These are phyloP conservation scores for Mycena rebaudengoi DNA, from an alignment of 768 basidiomycete genomes.

Conservation along the genomic window DNA sequence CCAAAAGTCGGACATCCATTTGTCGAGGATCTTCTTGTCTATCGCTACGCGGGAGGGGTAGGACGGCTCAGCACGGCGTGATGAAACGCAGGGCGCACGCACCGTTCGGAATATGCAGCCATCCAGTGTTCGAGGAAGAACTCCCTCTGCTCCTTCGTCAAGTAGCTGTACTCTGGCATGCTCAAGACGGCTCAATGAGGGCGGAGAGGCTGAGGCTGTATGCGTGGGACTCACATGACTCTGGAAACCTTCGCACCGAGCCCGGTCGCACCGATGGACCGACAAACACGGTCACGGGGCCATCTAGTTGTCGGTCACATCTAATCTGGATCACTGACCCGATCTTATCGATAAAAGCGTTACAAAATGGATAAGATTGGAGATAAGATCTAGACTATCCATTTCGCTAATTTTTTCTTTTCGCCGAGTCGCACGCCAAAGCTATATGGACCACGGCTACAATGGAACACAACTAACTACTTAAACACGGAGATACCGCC, in stretches of 20 bases:
- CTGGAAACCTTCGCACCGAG: constrained; percentile 5
- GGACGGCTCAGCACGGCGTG: constrained; percentile 4
- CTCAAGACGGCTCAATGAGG: constrained; percentile 9
- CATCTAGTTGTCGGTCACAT: neutral
- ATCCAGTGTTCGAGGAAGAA: constrained; percentile 25
- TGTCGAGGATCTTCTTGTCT: constrained; percentile 21
- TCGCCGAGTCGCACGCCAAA: too few relatives aligned
- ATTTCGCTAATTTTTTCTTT: too few relatives aligned
- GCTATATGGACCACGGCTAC: too few relatives aligned
- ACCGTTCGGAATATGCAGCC: constrained; percentile 21
- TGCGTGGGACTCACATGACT: constrained; percentile 8
- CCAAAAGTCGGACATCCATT: constrained; percentile 24
- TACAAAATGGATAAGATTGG: too few relatives aligned
- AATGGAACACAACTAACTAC: too few relatives aligned
- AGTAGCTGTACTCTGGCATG: constrained; percentile 18
- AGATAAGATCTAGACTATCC: too few relatives aligned
- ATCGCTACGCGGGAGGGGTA: constrained; percentile 14
- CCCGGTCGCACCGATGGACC: neutral
- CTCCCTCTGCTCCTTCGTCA: constrained; percentile 21
- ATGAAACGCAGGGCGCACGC: constrained; percentile 1
- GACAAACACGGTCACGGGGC: too few relatives aligned
- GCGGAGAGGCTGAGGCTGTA: constrained; percentile 2
- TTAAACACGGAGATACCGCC: too few relatives aligned
- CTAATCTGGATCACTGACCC: constrained; percentile 5
- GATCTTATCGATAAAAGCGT: too few relatives aligned